Conservation (phyloP, 164 flowering plant species). For the Houttuynia cordata region DNA sequence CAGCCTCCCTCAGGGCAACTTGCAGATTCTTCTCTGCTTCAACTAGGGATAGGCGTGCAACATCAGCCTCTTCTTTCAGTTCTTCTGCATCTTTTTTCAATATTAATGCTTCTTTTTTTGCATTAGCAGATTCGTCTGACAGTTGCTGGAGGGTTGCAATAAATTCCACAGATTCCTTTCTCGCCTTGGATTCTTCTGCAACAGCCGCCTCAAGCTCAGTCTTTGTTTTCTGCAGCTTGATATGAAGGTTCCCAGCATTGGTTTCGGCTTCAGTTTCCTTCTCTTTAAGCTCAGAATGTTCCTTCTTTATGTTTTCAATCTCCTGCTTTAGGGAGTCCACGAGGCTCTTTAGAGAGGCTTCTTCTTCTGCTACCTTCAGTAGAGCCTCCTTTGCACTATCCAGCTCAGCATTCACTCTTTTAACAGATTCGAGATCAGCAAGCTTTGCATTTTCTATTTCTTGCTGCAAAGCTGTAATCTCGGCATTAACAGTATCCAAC, state of each 20-base stretch:
- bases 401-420: constrained; percentile 49
- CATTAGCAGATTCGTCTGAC: constrained; percentile 44
- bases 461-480: constrained; percentile 36
- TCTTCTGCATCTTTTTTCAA: constrained; percentile 53
- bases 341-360: constrained; percentile 36
- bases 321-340: constrained; percentile 66
- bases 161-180: constrained; percentile 59
- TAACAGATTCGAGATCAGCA: constrained; percentile 59
- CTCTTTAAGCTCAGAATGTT: constrained; percentile 59
- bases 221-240: constrained; percentile 55
- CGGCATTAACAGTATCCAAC: constrained; percentile 36
- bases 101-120: constrained; percentile 46
- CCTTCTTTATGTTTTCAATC: constrained; percentile 59
- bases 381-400: constrained; percentile 71
- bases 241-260: constrained; percentile 58
- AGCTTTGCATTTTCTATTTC: constrained; percentile 48
- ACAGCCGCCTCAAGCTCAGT: constrained; percentile 63
- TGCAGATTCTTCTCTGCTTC: constrained; percentile 54
- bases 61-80: constrained; percentile 51
- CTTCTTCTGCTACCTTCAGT: constrained; percentile 75
- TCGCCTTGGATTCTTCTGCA: constrained; percentile 42
- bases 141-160: constrained; percentile 48
- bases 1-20: constrained; percentile 56
- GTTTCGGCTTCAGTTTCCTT: constrained; percentile 80
- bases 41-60: constrained; percentile 28